phyloP scores from a whole-genome alignment of 768 basidiomycete species.

The Tephrocybe sp. region DNA sequence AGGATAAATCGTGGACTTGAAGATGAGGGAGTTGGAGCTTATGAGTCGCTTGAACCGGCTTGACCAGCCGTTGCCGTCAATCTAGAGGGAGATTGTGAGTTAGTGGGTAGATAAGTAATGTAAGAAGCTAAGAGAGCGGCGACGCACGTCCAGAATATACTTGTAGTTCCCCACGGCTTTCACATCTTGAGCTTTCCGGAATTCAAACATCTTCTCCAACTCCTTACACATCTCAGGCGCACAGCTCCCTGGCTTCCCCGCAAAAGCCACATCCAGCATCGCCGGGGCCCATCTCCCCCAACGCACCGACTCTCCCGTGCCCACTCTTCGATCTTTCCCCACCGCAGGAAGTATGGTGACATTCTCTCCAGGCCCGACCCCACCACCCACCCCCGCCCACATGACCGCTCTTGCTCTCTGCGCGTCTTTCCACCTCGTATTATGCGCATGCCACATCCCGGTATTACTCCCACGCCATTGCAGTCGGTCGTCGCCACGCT shows the following conservation, averaged over 20 bases:
- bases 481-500: slow-evolving; percentile 54
- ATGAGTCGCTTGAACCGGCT: slow-evolving; percentile 63
- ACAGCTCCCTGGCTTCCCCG: slow-evolving; percentile 41
- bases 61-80: slow-evolving; percentile 65
- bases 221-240: slow-evolving; percentile 38
- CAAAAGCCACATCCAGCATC: slow-evolving; percentile 57
- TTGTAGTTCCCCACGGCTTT: slow-evolving; percentile 52
- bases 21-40: slow-evolving; percentile 55
- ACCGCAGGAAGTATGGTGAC: slow-evolving; percentile 33
- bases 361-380: slow-evolving; percentile 23
- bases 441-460: slow-evolving; percentile 48
- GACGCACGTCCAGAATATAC: slow-evolving; percentile 55
- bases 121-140: slow-evolving; percentile 17
- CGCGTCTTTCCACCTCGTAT: slow-evolving; percentile 41
- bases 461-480: slow-evolving; percentile 77
- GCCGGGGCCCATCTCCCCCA: slow-evolving; percentile 39
- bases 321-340: slow-evolving; percentile 26
- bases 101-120: not conserved
- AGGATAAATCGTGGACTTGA: slow-evolving; percentile 66
- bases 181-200: slow-evolving; percentile 36
- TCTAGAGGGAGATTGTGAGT: slow-evolving; percentile 23
- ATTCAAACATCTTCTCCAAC: slow-evolving; percentile 47
- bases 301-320: slow-evolving; percentile 25
- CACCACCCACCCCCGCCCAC: slow-evolving; percentile 21
- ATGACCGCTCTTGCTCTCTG: slow-evolving; percentile 47